Conservation (phyloP, 192 early-diverging fungal genomes). For the Physocladia obscura region DNA sequence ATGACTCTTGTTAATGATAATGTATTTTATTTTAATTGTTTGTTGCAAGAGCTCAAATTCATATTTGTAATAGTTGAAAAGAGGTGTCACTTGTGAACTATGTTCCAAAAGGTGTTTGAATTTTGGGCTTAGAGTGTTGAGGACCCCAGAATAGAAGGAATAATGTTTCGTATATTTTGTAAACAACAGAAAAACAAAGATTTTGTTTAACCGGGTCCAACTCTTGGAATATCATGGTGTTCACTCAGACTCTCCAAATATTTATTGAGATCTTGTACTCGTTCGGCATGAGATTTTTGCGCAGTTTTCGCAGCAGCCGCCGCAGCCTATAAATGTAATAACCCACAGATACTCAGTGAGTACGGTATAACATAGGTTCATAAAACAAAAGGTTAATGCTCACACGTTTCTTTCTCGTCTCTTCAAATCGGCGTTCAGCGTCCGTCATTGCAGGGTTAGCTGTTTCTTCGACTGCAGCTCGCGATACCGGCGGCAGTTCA, state of each 20-base stretch:
- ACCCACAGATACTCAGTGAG: background rate
- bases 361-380: background rate
- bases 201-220: conserved; percentile 72
- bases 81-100: no score
- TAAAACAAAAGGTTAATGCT: conserved; percentile 6
- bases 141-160: no score
- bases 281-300: conserved; percentile 71
- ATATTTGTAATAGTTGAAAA: no score
- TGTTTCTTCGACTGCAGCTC: background rate
- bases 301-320: conserved; percentile 68
- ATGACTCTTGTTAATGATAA: no score
- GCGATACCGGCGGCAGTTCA: background rate
- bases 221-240: conserved; percentile 82
- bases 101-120: no score
- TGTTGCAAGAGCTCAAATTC: no score
- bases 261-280: conserved; percentile 71
- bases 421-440: conserved; percentile 73
- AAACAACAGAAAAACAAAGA: no score
- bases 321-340: conserved; percentile 51
- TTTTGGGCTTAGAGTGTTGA: no score
- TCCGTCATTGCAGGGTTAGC: conserved; percentile 55
- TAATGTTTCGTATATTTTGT: no score
- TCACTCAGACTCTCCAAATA: conserved; percentile 73
- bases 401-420: conserved; percentile 64
- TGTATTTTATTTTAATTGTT: no score